phyloP scores from a whole-genome alignment of 2,329 filamentous ascomycete species.

The Ophiostoma tasmaniense region DNA sequence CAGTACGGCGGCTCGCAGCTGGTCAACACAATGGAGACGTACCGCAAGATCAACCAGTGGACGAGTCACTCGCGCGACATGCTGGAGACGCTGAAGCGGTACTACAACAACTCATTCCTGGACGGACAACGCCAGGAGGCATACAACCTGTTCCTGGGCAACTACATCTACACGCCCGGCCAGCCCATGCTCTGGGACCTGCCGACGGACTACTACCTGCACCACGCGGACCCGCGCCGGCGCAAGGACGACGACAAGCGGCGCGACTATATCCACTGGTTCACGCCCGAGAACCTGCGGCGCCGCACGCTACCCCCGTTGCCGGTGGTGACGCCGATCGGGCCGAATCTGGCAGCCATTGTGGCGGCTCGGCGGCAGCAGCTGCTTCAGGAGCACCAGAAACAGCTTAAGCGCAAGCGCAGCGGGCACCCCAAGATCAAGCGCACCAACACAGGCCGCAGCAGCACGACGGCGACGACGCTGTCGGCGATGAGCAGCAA shows the following conservation, averaged over 20 bases:
- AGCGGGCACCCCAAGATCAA: background rate
- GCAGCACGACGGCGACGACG: background rate
- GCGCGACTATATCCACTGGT: conserved; percentile 80
- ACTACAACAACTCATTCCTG: conserved; percentile 94
- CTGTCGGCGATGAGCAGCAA: conserved; percentile 30
- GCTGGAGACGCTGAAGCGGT: conserved; percentile 98
- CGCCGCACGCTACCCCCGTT: conserved; percentile 49
- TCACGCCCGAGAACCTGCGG: conserved; percentile 62
- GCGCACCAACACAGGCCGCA: background rate
- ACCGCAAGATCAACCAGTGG: conserved; percentile 98
- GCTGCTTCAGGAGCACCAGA: conserved; percentile 6
- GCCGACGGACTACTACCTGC: conserved; percentile 88
- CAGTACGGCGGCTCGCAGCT: conserved; percentile 96
- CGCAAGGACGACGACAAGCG: conserved; percentile 42
- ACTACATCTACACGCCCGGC: conserved; percentile 80
- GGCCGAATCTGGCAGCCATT: conserved; percentile 36
- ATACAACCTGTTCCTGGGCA: conserved; percentile 93
- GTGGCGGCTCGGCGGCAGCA: background rate
- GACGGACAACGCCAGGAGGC: conserved; percentile 97
- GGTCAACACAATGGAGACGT: conserved; percentile 98
- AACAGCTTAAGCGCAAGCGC: conserved; percentile 7
- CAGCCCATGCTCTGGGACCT: conserved; percentile 97
- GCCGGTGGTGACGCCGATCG: conserved; percentile 28
- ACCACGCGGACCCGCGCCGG: conserved; percentile 72
- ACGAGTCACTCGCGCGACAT: conserved; percentile 95